These are phyloP conservation scores for Jackrogersella minutella DNA, from an alignment of 495 filamentous ascomycete genomes.

Conservation along the genomic window DNA sequence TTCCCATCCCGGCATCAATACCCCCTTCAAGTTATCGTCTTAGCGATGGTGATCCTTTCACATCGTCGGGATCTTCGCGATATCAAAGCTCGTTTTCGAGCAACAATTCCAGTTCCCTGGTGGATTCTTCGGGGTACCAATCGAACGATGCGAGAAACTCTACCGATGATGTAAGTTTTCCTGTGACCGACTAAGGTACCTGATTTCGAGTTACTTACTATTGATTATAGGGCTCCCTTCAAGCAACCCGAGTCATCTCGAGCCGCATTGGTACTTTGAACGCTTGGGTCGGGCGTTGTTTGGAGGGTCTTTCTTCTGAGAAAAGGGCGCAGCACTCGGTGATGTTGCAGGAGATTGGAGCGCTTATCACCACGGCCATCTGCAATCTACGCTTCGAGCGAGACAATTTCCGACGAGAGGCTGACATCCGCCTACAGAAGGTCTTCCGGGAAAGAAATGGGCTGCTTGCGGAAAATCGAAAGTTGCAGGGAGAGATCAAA, in stretches of 20 bases:
- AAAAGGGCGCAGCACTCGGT: background rate
- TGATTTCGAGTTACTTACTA: constrained; percentile 11
- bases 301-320: background rate
- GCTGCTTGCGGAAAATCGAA: background rate
- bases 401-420: background rate
- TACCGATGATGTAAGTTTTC: constrained; percentile 22
- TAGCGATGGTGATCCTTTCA: background rate
- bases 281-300: background rate
- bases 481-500: background rate
- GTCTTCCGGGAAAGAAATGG: background rate
- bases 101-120: background rate
- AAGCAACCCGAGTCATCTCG: constrained; percentile 1
- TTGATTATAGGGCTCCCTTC: background rate
- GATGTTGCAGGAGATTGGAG: constrained; percentile 11
- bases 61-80: background rate
- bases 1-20: no score
- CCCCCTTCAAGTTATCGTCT: background rate
- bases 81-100: constrained; percentile 15
- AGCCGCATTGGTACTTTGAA: background rate
- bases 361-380: background rate
- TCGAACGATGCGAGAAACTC: background rate
- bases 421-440: background rate
- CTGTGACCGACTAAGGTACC: background rate
- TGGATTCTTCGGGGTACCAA: background rate
- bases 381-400: constrained; percentile 6